Percentiles rank a stretch among this genome's conserved stretches.
phyloP scores from a whole-genome alignment of 768 basidiomycete genomes.

The Tulasnella sp. region DNA sequence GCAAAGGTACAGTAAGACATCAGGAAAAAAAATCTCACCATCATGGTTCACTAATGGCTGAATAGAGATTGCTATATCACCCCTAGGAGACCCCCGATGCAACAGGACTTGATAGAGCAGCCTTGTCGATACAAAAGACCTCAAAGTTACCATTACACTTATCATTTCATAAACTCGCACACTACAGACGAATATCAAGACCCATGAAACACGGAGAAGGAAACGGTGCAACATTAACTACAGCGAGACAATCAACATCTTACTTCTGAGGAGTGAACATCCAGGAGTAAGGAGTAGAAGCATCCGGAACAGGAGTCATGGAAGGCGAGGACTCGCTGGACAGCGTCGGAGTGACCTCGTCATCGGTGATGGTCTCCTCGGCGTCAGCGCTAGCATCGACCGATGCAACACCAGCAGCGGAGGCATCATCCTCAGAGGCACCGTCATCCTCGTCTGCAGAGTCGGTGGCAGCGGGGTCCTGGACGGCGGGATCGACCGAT shows the following conservation, averaged over 20 bases:
- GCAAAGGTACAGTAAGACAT: background rate
- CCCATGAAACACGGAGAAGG: background rate
- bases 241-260: background rate
- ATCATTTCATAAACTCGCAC: background rate
- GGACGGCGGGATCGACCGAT: slow-evolving; percentile 3
- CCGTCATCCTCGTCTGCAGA: background rate
- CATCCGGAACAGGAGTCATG: slow-evolving; percentile 29
- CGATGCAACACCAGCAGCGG: background rate
- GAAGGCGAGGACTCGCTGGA: slow-evolving; percentile 11
- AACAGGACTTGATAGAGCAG: no score
- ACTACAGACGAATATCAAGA: background rate
- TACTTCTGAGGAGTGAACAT: slow-evolving; percentile 25
- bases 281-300: slow-evolving; percentile 32
- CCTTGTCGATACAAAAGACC: no score
- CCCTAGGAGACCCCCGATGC: no score
- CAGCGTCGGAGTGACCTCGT: background rate
- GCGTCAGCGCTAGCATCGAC: slow-evolving; percentile 16
- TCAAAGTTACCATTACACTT: background rate
- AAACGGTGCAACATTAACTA: background rate
- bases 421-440: slow-evolving; percentile 1
- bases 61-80: no score
- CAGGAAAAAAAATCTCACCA: no score
- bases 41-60: no score
- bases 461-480: background rate
- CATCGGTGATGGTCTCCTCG: background rate